Conservation (phyloP, 352 stramenopile species). For the Elongisporangium anandrum region DNA sequence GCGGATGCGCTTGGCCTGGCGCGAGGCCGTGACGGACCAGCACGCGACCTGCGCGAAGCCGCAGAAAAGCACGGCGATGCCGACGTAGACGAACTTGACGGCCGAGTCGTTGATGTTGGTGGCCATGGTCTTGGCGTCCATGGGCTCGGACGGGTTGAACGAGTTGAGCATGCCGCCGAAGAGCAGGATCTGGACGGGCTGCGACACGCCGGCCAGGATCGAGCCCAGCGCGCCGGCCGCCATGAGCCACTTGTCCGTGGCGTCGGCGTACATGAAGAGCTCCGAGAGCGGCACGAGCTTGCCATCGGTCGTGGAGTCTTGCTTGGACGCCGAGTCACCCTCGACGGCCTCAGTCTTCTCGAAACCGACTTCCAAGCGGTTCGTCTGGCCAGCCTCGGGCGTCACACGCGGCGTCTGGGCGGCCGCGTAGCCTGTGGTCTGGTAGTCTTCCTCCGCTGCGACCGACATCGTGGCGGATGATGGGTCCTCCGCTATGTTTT, state of each 20-base stretch:
- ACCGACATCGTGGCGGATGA: background rate
- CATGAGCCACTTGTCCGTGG: slow-evolving; percentile 54
- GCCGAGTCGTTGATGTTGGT: slow-evolving; percentile 26
- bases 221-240: slow-evolving; percentile 34
- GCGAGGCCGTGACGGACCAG: slow-evolving; percentile 59
- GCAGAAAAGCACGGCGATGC: slow-evolving; percentile 43
- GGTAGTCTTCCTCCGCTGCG: background rate
- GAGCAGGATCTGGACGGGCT: slow-evolving; percentile 69
- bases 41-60: slow-evolving; percentile 53
- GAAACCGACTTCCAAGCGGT: slow-evolving; percentile 18
- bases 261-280: slow-evolving; percentile 58
- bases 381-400: slow-evolving; percentile 4
- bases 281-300: slow-evolving; percentile 36
- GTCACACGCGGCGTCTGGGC: background rate
- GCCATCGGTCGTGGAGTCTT: slow-evolving; percentile 12
- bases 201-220: slow-evolving; percentile 33
- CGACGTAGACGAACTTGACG: slow-evolving; percentile 52
- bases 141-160: slow-evolving; percentile 43
- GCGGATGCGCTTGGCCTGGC: slow-evolving; percentile 56
- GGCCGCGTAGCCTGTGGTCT: background rate
- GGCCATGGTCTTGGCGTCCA: slow-evolving; percentile 14
- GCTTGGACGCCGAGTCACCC: slow-evolving; percentile 11
- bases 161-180: slow-evolving; percentile 70
- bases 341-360: background rate
- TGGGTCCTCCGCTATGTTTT: background rate